Evolutionary conservation across 129 eudicot species (phyloP).

Genomic region (Flaveria brownii): DNA sequence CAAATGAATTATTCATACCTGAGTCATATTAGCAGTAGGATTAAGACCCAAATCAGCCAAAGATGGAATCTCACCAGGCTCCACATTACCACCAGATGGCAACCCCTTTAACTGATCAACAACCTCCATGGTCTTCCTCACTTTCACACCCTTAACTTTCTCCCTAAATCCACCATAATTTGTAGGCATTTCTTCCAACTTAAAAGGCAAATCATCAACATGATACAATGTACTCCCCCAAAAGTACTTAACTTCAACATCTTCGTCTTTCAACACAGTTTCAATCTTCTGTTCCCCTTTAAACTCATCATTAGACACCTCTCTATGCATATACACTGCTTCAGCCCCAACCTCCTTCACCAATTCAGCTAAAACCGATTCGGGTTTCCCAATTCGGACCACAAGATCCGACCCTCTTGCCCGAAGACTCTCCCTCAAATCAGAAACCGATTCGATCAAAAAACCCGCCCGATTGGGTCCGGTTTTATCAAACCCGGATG

Average conservation of each 20-base stretch:
- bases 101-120: slow-evolving; percentile 76
- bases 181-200: slow-evolving; percentile 80
- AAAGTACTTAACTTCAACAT: slow-evolving; percentile 86
- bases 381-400: slow-evolving; percentile 80
- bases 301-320: slow-evolving; percentile 84
- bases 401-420: slow-evolving; percentile 82
- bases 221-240: slow-evolving; percentile 99
- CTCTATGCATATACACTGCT: slow-evolving; percentile 72
- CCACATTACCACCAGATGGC: slow-evolving; percentile 76
- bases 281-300: slow-evolving; percentile 80
- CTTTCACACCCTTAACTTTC: slow-evolving; percentile 70
- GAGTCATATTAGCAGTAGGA: slow-evolving; percentile 60
- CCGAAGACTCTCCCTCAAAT: slow-evolving; percentile 65
- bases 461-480: slow-evolving; percentile 85
- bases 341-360: slow-evolving; percentile 80
- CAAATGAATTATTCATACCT: slow-evolving; percentile 43
- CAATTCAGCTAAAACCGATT: slow-evolving; percentile 67
- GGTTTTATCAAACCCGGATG: slow-evolving; percentile 78
- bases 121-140: slow-evolving; percentile 74
- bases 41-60: slow-evolving; percentile 86
- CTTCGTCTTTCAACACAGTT: slow-evolving; percentile 75
- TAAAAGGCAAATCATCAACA: slow-evolving; percentile 84
- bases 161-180: slow-evolving; percentile 91
- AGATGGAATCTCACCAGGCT: slow-evolving; percentile 84
- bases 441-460: slow-evolving; percentile 70